Evolutionary conservation across 2,329 filamentous ascomycete genomes (phyloP), one percentile per base, ranked within the genome.

Genomic region (Clonostachys rhizophaga): DNA sequence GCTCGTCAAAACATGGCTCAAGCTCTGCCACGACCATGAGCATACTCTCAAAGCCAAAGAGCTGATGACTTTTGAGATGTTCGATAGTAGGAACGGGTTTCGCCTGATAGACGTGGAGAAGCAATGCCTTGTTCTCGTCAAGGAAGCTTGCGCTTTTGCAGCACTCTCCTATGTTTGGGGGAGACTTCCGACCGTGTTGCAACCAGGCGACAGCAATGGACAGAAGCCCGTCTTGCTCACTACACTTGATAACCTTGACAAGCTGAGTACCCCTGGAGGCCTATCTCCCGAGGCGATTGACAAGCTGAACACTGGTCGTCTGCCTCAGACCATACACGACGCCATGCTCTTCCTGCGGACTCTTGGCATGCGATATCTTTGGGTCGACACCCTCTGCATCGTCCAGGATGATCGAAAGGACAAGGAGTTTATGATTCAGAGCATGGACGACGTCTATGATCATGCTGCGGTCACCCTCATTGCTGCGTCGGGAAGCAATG

Each of bases 351-450:
- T 49, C 34, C 17, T 34, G 7, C 44, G 49, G 4, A 47, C 42
- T n/a, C 46, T 54, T 16, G 45, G 50, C 6, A 43, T 49, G 9
- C 45, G 44, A 30, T 52, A 54, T 35, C 46, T 54, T 34, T 55
- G 50, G 52, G 51, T 50, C 17, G 52, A 54, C 37, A 47, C 47
- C 3, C 52, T 54, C 6, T 54, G 52, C 47, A 54, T 54, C 30
- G 47, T 54, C 13, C 50, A 54, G 35, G 49, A 54, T 40, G 44
- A 49, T 37, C 35, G 39, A 17, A 37, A 45, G 43, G 47, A 49
- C 34, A 48, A 48, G 42, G 16, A n/a, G 12, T 42, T 41, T 40
- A 34, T 48, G 18, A 48, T 48, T 13, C 20, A 42, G 35, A 35
- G 33, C 12, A 48, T 48, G 47, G 47, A 48, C 17, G 30, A 45